Conservation (phyloP, 805 yeast species). For the Kodamaea neixiangensis region DNA sequence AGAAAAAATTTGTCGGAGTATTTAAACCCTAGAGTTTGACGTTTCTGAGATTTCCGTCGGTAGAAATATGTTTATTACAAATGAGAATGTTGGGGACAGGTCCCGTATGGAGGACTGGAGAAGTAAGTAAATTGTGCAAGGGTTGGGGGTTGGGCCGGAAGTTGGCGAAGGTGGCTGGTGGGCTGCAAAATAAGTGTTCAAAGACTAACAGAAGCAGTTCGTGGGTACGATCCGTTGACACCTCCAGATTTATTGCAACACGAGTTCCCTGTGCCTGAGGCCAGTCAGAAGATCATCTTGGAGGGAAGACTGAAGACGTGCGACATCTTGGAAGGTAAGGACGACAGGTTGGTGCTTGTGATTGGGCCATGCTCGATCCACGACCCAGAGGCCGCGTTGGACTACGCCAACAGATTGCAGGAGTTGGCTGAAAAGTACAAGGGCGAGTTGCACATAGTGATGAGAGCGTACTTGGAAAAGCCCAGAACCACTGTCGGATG, state of each 20-base stretch:
- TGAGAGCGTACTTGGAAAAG: slow-evolving; percentile 98
- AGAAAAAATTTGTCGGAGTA: slow-evolving; percentile 4
- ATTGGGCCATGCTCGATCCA: slow-evolving; percentile 98
- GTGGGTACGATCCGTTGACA: slow-evolving; percentile 93
- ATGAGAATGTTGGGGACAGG: slow-evolving; percentile 84
- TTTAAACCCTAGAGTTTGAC: not conserved
- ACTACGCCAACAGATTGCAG: slow-evolving; percentile 71
- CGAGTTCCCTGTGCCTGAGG: slow-evolving; percentile 69
- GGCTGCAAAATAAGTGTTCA: not conserved
- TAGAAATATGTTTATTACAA: slow-evolving; percentile 71
- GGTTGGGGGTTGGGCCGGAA: not conserved
- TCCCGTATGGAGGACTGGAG: slow-evolving; percentile 58
- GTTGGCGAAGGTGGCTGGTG: not conserved
- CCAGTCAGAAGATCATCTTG: slow-evolving; percentile 62
- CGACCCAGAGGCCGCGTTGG: slow-evolving; percentile 89
- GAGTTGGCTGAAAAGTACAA: slow-evolving; percentile 60
- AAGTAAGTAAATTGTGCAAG: slow-evolving; percentile 36
- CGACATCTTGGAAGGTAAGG: slow-evolving; percentile 73
- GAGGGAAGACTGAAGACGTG: slow-evolving; percentile 76
- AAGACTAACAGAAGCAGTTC: slow-evolving; percentile 31
- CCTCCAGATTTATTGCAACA: slow-evolving; percentile 92
- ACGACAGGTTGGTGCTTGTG: slow-evolving; percentile 84
- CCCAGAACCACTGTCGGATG: slow-evolving; percentile 99
- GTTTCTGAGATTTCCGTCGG: not conserved
- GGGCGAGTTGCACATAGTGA: slow-evolving; percentile 79